Conservation (phyloP, 2,329 filamentous ascomycete species). For the Apiospora saccharicola region DNA sequence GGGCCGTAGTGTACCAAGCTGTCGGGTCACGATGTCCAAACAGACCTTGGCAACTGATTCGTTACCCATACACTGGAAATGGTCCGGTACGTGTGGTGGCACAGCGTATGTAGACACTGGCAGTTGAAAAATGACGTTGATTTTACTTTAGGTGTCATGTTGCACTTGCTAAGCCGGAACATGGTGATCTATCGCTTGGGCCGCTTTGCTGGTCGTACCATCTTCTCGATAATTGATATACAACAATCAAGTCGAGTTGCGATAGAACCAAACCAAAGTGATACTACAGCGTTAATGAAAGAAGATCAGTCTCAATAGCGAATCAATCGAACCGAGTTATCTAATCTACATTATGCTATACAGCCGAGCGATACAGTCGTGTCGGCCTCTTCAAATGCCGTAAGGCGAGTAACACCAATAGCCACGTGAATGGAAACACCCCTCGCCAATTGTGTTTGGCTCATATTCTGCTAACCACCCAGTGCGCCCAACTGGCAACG, state of each 20-base stretch:
- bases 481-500: background rate
- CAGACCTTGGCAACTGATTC: slow-evolving; percentile 7
- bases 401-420: background rate
- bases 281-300: background rate
- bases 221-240: background rate
- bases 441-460: background rate
- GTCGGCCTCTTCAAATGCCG: background rate
- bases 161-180: background rate
- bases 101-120: background rate
- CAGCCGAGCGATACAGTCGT: background rate
- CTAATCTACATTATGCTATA: background rate
- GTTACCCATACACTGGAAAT: slow-evolving; percentile 13
- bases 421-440: background rate
- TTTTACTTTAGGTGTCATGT: background rate
- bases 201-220: background rate
- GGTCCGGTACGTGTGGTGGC: background rate
- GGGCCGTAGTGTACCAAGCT: slow-evolving; percentile 14
- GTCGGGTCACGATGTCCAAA: slow-evolving; percentile 3
- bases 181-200: background rate
- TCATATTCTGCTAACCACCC: background rate
- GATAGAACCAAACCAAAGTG: background rate
- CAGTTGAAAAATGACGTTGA: background rate
- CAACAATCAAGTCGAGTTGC: background rate
- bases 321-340: background rate
- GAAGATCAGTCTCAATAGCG: background rate